Conservation (phyloP, 352 stramenopile species). For the Plasmopara halstedii region DNA sequence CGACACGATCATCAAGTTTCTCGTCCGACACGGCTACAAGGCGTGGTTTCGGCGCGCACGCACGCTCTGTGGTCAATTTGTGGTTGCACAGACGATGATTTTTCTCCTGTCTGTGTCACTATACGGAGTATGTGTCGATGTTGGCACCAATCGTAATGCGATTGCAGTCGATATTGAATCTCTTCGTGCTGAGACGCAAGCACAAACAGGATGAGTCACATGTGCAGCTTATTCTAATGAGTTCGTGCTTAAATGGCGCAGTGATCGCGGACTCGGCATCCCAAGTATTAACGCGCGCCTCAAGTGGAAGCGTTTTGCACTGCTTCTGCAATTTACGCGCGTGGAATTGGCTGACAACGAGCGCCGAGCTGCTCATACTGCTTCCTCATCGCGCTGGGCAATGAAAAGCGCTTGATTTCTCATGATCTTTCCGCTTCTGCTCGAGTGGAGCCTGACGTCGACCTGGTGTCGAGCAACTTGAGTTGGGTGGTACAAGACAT, state of each 20-base stretch:
- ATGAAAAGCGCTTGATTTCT: not conserved
- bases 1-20: not conserved
- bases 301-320: not conserved
- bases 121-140: not conserved
- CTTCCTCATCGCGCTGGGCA: not conserved
- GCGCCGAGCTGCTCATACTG: not conserved
- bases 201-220: not conserved
- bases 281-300: not conserved
- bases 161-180: not conserved
- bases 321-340: not conserved
- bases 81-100: constrained; percentile 2
- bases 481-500: not conserved
- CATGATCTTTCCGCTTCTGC: not conserved
- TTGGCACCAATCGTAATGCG: not conserved
- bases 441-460: not conserved
- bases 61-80: not conserved
- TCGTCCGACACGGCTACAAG: not conserved
- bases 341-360: not conserved
- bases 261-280: not conserved
- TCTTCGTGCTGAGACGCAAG: not conserved
- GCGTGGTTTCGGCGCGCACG: not conserved
- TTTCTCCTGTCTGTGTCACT: constrained; percentile 1
- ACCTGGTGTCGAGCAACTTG: not conserved
- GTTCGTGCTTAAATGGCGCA: not conserved
- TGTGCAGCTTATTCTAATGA: not conserved